A percentile compares a stretch with the other conserved stretches of the same genome.
Conservation (phyloP, 352 stramenopile species). For the Globisporangium canariense region DNA sequence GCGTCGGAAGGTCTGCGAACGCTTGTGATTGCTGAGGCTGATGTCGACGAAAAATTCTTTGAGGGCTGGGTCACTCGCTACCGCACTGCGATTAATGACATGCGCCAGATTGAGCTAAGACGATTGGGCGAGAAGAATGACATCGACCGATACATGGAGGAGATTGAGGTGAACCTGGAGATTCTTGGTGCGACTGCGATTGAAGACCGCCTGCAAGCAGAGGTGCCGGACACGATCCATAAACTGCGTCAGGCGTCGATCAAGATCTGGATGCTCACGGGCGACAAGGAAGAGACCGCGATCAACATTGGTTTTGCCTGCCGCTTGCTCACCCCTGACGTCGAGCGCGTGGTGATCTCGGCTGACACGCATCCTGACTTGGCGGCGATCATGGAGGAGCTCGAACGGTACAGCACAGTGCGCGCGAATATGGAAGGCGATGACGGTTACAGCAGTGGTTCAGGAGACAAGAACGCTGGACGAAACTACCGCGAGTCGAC, state of each 20-base stretch:
- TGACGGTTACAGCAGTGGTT: slow-evolving; percentile 11
- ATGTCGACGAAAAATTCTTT: slow-evolving; percentile 60
- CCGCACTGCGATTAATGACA: slow-evolving; percentile 79
- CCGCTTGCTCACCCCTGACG: slow-evolving; percentile 88
- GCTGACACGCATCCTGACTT: slow-evolving; percentile 74
- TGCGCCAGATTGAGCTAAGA: slow-evolving; percentile 82
- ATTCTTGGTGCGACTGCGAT: slow-evolving; percentile 92
- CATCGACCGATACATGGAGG: slow-evolving; percentile 80
- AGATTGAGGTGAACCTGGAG: slow-evolving; percentile 85
- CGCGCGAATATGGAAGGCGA: slow-evolving; percentile 4
- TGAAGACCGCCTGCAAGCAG: slow-evolving; percentile 91
- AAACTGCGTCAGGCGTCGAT: slow-evolving; percentile 91
- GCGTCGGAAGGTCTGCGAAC: slow-evolving; percentile 87
- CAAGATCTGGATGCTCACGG: slow-evolving; percentile 95
- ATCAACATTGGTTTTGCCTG: slow-evolving; percentile 96
- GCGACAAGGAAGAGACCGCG: slow-evolving; percentile 94
- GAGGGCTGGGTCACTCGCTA: slow-evolving; percentile 66
- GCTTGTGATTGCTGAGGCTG: slow-evolving; percentile 76
- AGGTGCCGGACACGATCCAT: slow-evolving; percentile 91
- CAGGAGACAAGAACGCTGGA: slow-evolving; percentile 2
- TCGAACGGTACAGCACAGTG: slow-evolving; percentile 45
- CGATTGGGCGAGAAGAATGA: slow-evolving; percentile 68
- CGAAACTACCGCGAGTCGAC: slow-evolving; percentile 10
- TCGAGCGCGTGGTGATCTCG: slow-evolving; percentile 86
- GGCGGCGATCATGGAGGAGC: slow-evolving; percentile 50